These are phyloP conservation scores for Penicillium sclerotiorum DNA, from an alignment of 2,329 filamentous ascomycete genomes.

Conservation along the genomic window DNA sequence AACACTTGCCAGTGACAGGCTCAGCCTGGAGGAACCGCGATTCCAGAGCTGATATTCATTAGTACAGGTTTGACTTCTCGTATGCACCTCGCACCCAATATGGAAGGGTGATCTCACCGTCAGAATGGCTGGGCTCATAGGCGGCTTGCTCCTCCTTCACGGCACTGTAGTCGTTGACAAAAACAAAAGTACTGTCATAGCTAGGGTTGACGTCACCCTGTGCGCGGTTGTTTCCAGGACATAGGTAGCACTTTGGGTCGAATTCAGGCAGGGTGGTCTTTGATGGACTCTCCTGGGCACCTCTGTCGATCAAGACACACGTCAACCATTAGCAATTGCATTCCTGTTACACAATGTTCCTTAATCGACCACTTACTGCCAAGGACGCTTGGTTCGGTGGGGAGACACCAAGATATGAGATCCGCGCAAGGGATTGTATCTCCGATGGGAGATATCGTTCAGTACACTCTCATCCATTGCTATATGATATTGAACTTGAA, in stretches of 20 bases:
- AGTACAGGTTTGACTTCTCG: no score
- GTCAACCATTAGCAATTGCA: background rate
- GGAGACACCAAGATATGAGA: constrained; percentile 94
- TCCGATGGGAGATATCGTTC: constrained; percentile 93
- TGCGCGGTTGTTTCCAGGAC: constrained; percentile 86
- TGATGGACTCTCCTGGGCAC: constrained; percentile 73
- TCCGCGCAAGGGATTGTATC: constrained; percentile 88
- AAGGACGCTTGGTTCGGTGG: constrained; percentile 93
- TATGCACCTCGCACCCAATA: no score
- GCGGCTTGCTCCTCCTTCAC: constrained; percentile 90
- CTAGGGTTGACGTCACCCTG: constrained; percentile 83
- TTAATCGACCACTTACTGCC: constrained; percentile 71
- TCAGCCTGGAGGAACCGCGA: constrained; percentile 78
- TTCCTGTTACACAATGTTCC: background rate
- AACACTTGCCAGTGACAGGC: constrained; percentile 91
- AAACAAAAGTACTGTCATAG: constrained; percentile 86
- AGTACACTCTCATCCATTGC: constrained; percentile 78
- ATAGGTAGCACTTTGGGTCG: constrained; percentile 92
- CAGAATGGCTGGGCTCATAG: constrained; percentile 62
- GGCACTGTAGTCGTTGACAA: constrained; percentile 96
- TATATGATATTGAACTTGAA: constrained; percentile 56
- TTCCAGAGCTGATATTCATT: constrained; percentile 61
- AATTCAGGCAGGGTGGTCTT: constrained; percentile 73
- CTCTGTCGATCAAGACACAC: constrained; percentile 53
- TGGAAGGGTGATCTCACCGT: constrained; percentile 48